These are phyloP conservation scores for Styphnolobium japonicum DNA, from an alignment of 306 rosid genomes.

Conservation along the genomic window DNA sequence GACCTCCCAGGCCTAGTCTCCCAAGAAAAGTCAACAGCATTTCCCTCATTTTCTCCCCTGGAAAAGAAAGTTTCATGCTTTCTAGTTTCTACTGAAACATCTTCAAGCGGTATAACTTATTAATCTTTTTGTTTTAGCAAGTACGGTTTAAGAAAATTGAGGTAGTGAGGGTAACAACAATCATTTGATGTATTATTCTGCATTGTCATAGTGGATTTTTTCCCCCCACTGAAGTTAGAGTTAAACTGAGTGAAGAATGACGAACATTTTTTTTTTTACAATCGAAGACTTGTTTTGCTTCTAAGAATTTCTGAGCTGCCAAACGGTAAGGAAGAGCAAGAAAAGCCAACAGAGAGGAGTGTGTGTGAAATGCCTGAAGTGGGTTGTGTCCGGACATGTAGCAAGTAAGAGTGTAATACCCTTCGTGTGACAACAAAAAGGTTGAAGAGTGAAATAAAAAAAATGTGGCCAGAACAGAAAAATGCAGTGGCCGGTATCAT, in stretches of 20 bases:
- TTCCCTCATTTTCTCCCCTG: slow-evolving; percentile 34
- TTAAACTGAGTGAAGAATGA: background rate
- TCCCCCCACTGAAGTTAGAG: no score
- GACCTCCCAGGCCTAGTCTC: slow-evolving; percentile 5
- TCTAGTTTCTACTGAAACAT: slow-evolving; percentile 15
- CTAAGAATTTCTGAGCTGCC: background rate
- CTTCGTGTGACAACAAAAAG: slow-evolving; percentile 3
- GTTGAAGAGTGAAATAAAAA: slow-evolving; percentile 20
- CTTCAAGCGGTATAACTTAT: background rate
- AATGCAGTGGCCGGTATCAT: slow-evolving; percentile 20
- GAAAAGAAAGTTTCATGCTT: slow-evolving; percentile 3
- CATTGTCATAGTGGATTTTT: slow-evolving; percentile 22
- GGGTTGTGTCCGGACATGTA: background rate
- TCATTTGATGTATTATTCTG: background rate
- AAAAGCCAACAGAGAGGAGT: background rate
- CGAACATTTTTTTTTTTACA: background rate
- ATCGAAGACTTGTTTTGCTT: background rate
- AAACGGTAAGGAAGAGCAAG: background rate
- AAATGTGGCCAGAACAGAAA: slow-evolving; percentile 22
- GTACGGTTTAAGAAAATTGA: background rate
- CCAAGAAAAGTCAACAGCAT: background rate
- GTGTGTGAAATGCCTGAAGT: slow-evolving; percentile 30
- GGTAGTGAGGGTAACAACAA: background rate
- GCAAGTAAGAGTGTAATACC: background rate
- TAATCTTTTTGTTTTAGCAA: background rate